Base-by-base conservation (phyloP, 345 rosid species). In the Geranium rotundifolium region DNA sequence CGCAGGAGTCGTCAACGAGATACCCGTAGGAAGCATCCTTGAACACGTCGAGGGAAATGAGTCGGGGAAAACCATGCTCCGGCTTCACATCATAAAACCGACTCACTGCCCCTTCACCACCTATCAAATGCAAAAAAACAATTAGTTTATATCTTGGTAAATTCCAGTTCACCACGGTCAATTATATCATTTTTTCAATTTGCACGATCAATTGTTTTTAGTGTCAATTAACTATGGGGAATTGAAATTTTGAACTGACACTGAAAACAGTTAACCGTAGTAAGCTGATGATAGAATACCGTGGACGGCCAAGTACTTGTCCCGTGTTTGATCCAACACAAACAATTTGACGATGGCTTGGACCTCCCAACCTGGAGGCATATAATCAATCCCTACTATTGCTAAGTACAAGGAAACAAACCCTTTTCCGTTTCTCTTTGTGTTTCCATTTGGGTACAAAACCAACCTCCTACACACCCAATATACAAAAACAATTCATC, bases 361-460 rank as follows among this genome's bases (percentile, higher is more conserved):
- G 34, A 65, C 66, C 66, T 61, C 62, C 70, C 66, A 66, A 1
- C 37, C 29, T 7, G 6, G 37, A 13, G 57, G 29, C 57, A 23
- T 52, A 5, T 0, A 20, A 54, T 64, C 2, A 0, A 52, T 54
- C 54, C 29, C 63, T 29, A n/a, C 69, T 2, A 65, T 57, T 50
- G 50, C 20, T 41, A 65, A 46, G 57, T 66, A 66, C 3, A 71
- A 58, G 12, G 74, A 71, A 13, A 61, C 58, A 37, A 27, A n/a
- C 1, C 63, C 59, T n/a, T 23, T 15, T 14, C 56, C 67, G 29
- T 59, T 8, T 7, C 49, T 19, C 16, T 55, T n/a, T 63, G 59
- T 27, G 56, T 67, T 57, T 17, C 75, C 67, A 29, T 49, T 29
- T 16, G 74, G 74, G 52, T 65, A 65, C 16, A 71, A 52, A 18